These are phyloP conservation scores for Noccaea bulbosa DNA, from an alignment of 345 rosid species.

Conservation along the genomic window DNA sequence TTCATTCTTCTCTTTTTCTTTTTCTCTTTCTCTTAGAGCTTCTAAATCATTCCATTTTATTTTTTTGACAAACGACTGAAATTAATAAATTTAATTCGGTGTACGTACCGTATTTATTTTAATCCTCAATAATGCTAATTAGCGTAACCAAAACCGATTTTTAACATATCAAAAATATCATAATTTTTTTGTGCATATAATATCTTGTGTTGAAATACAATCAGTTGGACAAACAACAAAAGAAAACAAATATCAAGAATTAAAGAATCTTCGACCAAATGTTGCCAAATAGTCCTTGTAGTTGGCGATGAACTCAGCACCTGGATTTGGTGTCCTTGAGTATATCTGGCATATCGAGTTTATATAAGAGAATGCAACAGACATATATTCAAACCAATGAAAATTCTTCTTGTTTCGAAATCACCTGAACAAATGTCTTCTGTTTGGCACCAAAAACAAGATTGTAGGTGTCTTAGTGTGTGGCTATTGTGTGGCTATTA, in stretches of 20 bases:
- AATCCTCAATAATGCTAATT: no score
- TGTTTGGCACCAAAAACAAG: constrained; percentile 96
- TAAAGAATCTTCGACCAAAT: no score
- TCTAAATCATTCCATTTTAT: not conserved
- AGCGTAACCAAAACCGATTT: no score
- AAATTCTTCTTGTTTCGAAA: not conserved
- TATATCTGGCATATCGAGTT: constrained; percentile 59
- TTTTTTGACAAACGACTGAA: no score
- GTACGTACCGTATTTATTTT: no score
- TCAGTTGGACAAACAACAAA: no score
- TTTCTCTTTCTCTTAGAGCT: not conserved
- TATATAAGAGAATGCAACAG: constrained; percentile 5
- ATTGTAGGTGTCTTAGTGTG: constrained; percentile 78
- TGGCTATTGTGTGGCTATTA: constrained; percentile 90
- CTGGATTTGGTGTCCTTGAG: constrained; percentile 84
- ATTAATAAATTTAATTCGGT: no score
- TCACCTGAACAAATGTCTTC: constrained; percentile 83
- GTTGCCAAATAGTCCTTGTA: constrained; percentile 66
- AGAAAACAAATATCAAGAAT: no score
- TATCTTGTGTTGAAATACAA: no score
- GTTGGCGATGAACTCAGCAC: constrained; percentile 76
- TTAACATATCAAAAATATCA: no score
- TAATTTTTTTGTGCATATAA: no score
- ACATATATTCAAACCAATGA: not conserved
- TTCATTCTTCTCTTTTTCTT: not conserved